These are phyloP conservation scores for Podospora tetraspora DNA, from an alignment of 495 filamentous ascomycete species.

Conservation along the genomic window DNA sequence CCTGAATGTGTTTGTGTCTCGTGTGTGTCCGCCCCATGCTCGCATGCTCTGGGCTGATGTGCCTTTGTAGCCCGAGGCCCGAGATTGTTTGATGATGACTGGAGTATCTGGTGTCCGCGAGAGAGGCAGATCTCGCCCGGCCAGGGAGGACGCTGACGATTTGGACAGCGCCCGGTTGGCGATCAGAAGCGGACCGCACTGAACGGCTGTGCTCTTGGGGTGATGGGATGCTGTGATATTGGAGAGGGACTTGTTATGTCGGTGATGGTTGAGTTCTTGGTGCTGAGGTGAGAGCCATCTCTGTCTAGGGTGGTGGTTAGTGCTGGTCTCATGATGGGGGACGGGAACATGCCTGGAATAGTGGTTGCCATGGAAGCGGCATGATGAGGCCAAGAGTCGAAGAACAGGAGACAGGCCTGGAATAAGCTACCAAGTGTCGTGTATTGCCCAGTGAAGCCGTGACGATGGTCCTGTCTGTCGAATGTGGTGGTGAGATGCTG, in stretches of 20 bases:
- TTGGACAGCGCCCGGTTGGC: not conserved
- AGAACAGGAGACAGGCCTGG: not conserved
- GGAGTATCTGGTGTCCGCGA: not conserved
- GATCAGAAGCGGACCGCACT: not conserved
- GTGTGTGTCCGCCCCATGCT: not conserved
- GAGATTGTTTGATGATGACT: not conserved
- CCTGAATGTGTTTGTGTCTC: not conserved
- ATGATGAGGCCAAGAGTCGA: not conserved
- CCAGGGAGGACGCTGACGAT: not conserved
- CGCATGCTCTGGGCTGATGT: not conserved
- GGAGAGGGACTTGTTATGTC: not conserved
- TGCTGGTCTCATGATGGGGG: not conserved
- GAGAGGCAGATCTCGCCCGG: not conserved
- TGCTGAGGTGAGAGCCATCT: not conserved
- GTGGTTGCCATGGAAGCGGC: not conserved
- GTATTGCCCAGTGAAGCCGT: not conserved
- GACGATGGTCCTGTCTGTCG: not conserved
- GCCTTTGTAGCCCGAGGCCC: not conserved
- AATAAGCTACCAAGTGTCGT: not conserved
- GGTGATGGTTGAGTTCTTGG: not conserved
- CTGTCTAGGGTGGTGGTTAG: not conserved
- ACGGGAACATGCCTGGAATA: not conserved
- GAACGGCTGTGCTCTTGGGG: not conserved
- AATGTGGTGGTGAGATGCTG: not conserved
- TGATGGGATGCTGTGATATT: not conserved